Percentiles rank a stretch among this genome's conserved stretches.
These are phyloP conservation scores for Mortierella antarctica DNA, from an alignment of 192 early-diverging fungal species.

Conservation along the genomic window DNA sequence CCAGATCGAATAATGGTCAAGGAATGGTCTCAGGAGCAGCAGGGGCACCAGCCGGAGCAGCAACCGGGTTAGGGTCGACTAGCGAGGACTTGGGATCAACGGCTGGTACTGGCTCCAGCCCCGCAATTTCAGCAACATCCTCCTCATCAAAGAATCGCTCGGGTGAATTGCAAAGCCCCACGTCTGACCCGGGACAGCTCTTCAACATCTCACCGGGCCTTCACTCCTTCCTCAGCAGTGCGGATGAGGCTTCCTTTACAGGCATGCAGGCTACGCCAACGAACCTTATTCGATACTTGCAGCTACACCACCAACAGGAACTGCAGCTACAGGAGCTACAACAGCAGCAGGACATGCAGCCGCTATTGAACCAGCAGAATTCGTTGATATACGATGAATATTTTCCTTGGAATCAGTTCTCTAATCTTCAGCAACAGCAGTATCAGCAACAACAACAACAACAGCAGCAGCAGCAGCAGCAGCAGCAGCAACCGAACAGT, in stretches of 20 bases:
- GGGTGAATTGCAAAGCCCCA: constrained; percentile 16
- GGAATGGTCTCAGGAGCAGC: not conserved
- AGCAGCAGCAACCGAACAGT: constrained; percentile 4
- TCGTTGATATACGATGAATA: constrained; percentile 48
- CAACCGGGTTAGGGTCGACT: not conserved
- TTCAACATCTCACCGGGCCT: constrained; percentile 41
- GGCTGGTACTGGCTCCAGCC: not conserved
- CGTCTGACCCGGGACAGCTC: constrained; percentile 14
- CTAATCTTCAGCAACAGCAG: constrained; percentile 14
- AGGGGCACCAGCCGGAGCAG: not conserved
- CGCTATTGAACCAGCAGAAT: constrained; percentile 41
- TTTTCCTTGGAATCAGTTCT: constrained; percentile 32
- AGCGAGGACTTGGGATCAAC: constrained; percentile 6
- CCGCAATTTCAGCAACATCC: constrained; percentile 6
- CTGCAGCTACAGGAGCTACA: constrained; percentile 36
- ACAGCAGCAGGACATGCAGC: constrained; percentile 43
- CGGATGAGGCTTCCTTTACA: not conserved
- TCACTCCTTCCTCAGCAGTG: constrained; percentile 19
- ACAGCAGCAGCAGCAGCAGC: constrained; percentile 7
- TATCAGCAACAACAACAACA: constrained; percentile 9
- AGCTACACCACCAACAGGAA: constrained; percentile 45
- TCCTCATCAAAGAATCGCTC: constrained; percentile 7
- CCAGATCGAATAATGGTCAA: constrained; percentile 3
- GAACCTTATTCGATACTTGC: constrained; percentile 47
- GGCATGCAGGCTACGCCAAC: constrained; percentile 32